Conservation (phyloP, 306 rosid genomes). For the Inga leiocalycina region DNA sequence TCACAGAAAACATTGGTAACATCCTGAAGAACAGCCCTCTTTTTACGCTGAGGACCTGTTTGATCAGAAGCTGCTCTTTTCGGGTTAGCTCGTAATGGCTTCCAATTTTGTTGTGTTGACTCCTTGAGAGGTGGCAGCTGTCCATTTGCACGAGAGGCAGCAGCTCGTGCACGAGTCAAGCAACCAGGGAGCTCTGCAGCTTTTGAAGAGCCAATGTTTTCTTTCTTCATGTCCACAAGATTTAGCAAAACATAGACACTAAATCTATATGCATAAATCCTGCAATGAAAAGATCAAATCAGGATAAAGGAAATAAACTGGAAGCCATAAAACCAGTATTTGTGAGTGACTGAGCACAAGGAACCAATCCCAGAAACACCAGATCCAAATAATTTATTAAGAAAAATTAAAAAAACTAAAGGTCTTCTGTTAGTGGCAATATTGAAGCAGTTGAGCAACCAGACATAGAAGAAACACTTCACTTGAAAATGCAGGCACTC, state of each 20-base stretch:
- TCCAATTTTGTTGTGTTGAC: conserved; percentile 42
- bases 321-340: not conserved
- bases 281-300: conserved; percentile 42
- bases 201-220: conserved; percentile 40
- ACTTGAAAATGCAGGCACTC: not conserved
- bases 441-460: conserved; percentile 6
- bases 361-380: conserved; percentile 8
- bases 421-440: not conserved
- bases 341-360: conserved; percentile 5
- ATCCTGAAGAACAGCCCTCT: conserved; percentile 73
- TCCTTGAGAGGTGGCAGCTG: conserved; percentile 57
- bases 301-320: conserved; percentile 19
- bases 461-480: conserved; percentile 22
- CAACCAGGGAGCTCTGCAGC: conserved; percentile 56
- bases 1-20: conserved; percentile 64
- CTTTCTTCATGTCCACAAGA: conserved; percentile 71
- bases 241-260: conserved; percentile 39
- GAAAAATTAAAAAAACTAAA: not conserved
- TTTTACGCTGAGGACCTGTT: conserved; percentile 50
- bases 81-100: conserved; percentile 45
- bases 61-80: conserved; percentile 53
- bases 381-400: not conserved
- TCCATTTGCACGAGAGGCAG: conserved; percentile 54
- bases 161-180: conserved; percentile 77
- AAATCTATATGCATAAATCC: conserved; percentile 33